Evolutionary conservation across 345 rosid genomes (phyloP).

Genomic region (Lagerstroemia speciosa): DNA sequence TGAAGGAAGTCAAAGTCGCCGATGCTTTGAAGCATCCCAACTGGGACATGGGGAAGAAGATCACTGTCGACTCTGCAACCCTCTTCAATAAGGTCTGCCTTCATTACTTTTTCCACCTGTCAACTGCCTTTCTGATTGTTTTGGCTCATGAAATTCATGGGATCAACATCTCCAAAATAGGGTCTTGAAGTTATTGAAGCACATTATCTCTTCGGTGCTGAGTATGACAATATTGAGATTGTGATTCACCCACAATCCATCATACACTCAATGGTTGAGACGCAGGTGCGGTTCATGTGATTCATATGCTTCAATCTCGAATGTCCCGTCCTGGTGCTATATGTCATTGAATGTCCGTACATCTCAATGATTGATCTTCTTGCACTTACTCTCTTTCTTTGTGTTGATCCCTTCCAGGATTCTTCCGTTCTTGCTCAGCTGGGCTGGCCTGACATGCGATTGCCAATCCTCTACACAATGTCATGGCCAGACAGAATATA

Average conservation of each 20-base stretch:
- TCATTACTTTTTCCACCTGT: conserved; percentile 1
- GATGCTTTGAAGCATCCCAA: conserved; percentile 97
- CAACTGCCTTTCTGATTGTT: conserved; percentile 1
- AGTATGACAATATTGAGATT: conserved; percentile 78
- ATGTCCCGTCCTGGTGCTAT: too few species aligned
- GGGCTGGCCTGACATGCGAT: conserved; percentile 98
- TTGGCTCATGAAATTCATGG: neutral
- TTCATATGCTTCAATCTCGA: neutral
- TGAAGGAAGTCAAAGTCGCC: conserved; percentile 84
- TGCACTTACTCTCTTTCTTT: neutral
- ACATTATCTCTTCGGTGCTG: conserved; percentile 89
- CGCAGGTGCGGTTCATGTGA: conserved; percentile 46
- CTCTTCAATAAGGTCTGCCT: conserved; percentile 80
- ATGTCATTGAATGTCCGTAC: neutral
- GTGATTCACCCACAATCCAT: conserved; percentile 91
- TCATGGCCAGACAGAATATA: conserved; percentile 94
- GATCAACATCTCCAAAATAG: conserved; percentile 22
- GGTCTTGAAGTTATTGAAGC: conserved; percentile 98
- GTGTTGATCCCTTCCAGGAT: conserved; percentile 41
- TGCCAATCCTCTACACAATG: conserved; percentile 91
- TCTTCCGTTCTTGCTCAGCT: conserved; percentile 88
- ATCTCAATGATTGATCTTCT: neutral
- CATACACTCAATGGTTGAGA: conserved; percentile 91
- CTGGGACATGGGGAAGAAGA: conserved; percentile 97
- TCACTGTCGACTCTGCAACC: conserved; percentile 93